A percentile compares a stretch with the other conserved stretches of the same genome.
phyloP scores from a whole-genome alignment of 2,329 filamentous ascomycete species.

The Ophiostoma tasmaniense region DNA sequence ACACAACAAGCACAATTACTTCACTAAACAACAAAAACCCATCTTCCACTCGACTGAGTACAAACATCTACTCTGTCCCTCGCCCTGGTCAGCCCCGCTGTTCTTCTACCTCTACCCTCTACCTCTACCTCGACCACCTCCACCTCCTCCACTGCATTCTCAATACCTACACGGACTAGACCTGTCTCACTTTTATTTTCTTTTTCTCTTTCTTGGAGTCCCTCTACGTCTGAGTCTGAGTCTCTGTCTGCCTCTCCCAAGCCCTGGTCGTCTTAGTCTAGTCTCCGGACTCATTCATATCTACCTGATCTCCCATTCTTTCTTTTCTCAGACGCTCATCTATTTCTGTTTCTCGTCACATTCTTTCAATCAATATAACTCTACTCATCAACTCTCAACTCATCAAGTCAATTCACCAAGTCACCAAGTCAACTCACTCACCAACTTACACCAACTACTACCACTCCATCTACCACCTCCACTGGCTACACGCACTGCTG shows the following conservation, averaged over 20 bases:
- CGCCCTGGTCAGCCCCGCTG: conserved; percentile 1
- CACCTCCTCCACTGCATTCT: not conserved
- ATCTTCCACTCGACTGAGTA: too few relatives aligned
- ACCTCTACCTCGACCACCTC: not conserved
- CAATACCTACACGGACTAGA: not conserved
- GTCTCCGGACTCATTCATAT: not conserved
- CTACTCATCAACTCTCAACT: not conserved
- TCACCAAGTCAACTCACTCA: not conserved
- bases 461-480: not conserved
- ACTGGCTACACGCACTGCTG: not conserved
- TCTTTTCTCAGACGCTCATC: conserved; percentile 4
- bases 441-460: not conserved
- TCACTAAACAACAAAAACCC: too few relatives aligned
- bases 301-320: conserved; percentile 3
- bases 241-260: not conserved
- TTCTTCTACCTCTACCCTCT: not conserved
- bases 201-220: not conserved
- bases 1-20: too few relatives aligned
- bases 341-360: not conserved
- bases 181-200: conserved; percentile 4
- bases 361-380: not conserved
- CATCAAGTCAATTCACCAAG: not conserved
- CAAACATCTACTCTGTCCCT: too few relatives aligned
- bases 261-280: not conserved
- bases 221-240: not conserved